phyloP scores from a whole-genome alignment of 257 asterid genomes.

The Paulownia fortunei region DNA sequence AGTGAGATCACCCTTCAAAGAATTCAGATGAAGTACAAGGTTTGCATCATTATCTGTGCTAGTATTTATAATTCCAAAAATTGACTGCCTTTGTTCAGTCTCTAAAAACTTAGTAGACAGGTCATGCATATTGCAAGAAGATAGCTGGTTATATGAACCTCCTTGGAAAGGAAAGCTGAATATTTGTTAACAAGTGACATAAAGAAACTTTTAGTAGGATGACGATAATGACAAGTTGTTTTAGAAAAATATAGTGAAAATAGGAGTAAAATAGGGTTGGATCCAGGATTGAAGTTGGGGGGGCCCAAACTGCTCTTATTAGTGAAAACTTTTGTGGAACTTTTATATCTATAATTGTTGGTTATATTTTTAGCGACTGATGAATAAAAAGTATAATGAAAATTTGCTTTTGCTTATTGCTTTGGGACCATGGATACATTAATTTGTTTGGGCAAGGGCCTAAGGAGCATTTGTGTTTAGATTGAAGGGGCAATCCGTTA shows the following conservation, averaged over 20 bases:
- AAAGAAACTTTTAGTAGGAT: not conserved
- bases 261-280: not conserved
- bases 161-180: not conserved
- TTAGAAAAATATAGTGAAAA: not conserved
- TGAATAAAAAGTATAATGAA: not conserved
- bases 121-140: not conserved
- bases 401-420: no score
- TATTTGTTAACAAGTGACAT: not conserved
- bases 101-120: not conserved
- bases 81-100: not conserved
- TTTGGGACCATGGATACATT: no score
- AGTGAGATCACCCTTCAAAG: constrained; percentile 75
- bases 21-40: constrained; percentile 75
- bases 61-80: not conserved
- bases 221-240: not conserved
- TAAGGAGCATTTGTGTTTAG: no score
- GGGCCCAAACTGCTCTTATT: not conserved
- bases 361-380: no score
- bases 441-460: not conserved
- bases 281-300: not conserved
- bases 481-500: not conserved
- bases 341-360: no score
- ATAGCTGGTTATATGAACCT: not conserved
- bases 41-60: constrained; percentile 33
- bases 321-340: no score